Base-by-base conservation (phyloP, 2,329 filamentous ascomycete species). In the Ilyonectria sp. region DNA sequence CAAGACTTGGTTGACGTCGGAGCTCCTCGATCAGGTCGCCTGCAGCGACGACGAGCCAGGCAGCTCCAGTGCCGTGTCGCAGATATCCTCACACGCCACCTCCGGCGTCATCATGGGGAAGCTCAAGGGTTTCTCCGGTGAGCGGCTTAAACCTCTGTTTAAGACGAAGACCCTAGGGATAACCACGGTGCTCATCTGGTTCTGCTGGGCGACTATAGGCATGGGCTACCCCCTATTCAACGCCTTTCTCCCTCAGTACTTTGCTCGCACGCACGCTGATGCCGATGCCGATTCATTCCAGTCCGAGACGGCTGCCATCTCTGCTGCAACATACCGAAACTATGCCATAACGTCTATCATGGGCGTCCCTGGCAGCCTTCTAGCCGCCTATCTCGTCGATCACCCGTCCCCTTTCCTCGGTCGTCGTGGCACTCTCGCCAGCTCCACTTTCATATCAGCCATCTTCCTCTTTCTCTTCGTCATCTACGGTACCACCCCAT, bases 221-320 rank as follows among this genome's bases (percentile, higher is more conserved):
- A 92, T 97, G 89, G 93, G 91, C 3, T 97, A 95, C 76, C 94
- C 93, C 1, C 87, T 97, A 2, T 97, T 95, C 87, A 96, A 96
- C 79, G 92, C 93, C 59, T 97, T 97, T 81, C 86, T 97, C n/a
- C 94, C 94, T 0, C 93, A 96, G 73, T 96, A 96, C 76, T 89
- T 97, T 66, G 88, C 90, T 26, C 79, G 76, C 40, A 87, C 90
- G 63, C 86, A 89, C 29, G 81, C 81, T 37, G 83, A 71, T 19
- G 63, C 71, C 37, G 71, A 69, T 13, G 77, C 70, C 21, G 69
- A 71, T 4, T 69, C 64, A n/a, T 60, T 77, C 15, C 72, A 77
- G 15, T 77, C 77, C 33, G 77, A 82, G 54, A 78, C 77, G 10
- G 75, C 78, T 26, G 71, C 76, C 29, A 83, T 86, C 61, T 83